These are phyloP conservation scores for Russula compacta DNA, from an alignment of 768 basidiomycete species.

Conservation along the genomic window DNA sequence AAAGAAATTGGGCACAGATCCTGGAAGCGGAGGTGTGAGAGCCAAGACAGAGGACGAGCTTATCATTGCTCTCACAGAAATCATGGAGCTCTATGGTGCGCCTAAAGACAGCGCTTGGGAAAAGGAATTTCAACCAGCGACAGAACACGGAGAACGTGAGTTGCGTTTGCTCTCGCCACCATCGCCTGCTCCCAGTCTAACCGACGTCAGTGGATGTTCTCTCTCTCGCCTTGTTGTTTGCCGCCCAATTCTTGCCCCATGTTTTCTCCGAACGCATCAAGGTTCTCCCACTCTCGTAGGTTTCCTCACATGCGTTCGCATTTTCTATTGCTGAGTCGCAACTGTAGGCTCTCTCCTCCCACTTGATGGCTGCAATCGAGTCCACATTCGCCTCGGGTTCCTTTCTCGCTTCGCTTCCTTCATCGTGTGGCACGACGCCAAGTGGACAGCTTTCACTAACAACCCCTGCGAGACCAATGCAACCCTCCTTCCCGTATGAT, in stretches of 20 bases:
- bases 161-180: background rate
- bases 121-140: conserved; percentile 53
- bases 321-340: background rate
- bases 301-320: conserved; percentile 20
- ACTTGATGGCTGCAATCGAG: conserved; percentile 36
- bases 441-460: conserved; percentile 13
- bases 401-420: conserved; percentile 41
- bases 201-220: conserved; percentile 20
- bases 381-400: conserved; percentile 48
- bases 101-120: conserved; percentile 44
- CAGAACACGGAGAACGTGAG: conserved; percentile 34
- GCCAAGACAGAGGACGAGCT: conserved; percentile 52
- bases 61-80: conserved; percentile 63
- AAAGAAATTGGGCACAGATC: conserved; percentile 24
- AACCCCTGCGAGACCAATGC: background rate
- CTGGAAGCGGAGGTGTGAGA: conserved; percentile 27
- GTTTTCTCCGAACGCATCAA: conserved; percentile 47
- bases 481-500: conserved; percentile 10
- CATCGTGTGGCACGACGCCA: conserved; percentile 23
- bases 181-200: background rate
- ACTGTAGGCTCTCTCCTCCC: conserved; percentile 30
- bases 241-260: conserved; percentile 51
- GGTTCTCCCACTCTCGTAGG: conserved; percentile 47
- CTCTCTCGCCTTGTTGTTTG: conserved; percentile 33
- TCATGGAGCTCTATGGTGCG: conserved; percentile 48